Percentiles rank a stretch among this genome's conserved stretches.
phyloP scores from a whole-genome alignment of 2,329 filamentous ascomycete species.

The Penicillium capsulatum region DNA sequence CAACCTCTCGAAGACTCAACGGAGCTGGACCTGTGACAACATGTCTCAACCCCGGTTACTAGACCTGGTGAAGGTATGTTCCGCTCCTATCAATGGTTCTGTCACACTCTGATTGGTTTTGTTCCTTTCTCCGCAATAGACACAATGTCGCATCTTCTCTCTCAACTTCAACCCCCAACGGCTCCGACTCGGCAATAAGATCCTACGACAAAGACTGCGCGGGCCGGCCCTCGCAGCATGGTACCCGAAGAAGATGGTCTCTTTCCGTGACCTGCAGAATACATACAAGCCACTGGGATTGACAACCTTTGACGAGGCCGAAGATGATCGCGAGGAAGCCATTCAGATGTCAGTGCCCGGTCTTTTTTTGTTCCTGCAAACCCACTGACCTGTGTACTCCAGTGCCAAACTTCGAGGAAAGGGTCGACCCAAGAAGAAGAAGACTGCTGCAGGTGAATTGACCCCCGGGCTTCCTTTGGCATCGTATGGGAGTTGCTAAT shows the following conservation, averaged over 20 bases:
- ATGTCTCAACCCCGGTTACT: constrained; percentile 52
- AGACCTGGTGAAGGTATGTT: constrained; percentile 71
- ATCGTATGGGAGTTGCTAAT: constrained; percentile 1
- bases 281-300: constrained; percentile 62
- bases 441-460: constrained; percentile 46
- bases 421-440: constrained; percentile 86
- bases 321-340: constrained; percentile 72
- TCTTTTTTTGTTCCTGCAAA: constrained; percentile 1
- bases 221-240: constrained; percentile 82
- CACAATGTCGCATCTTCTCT: constrained; percentile 87
- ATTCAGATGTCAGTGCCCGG: constrained; percentile 52
- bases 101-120: no score
- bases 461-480: background rate
- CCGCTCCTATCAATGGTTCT: no score
- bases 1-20: no score
- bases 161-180: constrained; percentile 84
- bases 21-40: constrained; percentile 1
- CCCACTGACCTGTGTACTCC: constrained; percentile 27
- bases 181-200: constrained; percentile 80
- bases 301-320: constrained; percentile 67
- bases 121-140: constrained; percentile 47
- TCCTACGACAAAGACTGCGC: constrained; percentile 80
- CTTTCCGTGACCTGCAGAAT: constrained; percentile 68
- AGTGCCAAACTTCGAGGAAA: constrained; percentile 78
- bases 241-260: constrained; percentile 73